A percentile compares a stretch with the other conserved stretches of the same genome.
These are phyloP conservation scores for Jackrogersella minutella DNA, from an alignment of 495 filamentous ascomycete genomes.

Conservation along the genomic window DNA sequence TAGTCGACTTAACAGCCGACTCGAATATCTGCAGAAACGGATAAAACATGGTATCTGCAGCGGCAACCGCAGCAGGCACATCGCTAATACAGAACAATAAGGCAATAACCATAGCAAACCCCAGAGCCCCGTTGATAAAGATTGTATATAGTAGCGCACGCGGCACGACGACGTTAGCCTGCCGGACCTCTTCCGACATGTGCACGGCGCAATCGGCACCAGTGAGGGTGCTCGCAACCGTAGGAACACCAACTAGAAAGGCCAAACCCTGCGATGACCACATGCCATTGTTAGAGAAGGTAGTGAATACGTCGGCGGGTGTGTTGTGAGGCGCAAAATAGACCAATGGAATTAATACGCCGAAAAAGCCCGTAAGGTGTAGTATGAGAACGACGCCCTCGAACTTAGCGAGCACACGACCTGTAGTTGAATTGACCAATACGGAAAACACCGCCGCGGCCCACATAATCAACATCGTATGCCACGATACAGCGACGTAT, in stretches of 20 bases:
- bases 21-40: slow-evolving; percentile 62
- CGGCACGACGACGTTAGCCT: slow-evolving; percentile 52
- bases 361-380: slow-evolving; percentile 62
- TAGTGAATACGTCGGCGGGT: slow-evolving; percentile 40
- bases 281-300: slow-evolving; percentile 56
- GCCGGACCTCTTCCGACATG: slow-evolving; percentile 64
- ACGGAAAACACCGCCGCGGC: slow-evolving; percentile 51
- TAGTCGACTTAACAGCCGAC: slow-evolving; percentile 51
- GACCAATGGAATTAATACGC: slow-evolving; percentile 58
- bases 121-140: slow-evolving; percentile 55
- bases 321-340: slow-evolving; percentile 54
- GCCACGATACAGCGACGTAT: slow-evolving; percentile 47
- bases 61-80: slow-evolving; percentile 48
- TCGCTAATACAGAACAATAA: slow-evolving; percentile 59
- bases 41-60: slow-evolving; percentile 42
- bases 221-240: slow-evolving; percentile 29
- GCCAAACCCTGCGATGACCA: slow-evolving; percentile 53
- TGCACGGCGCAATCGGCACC: slow-evolving; percentile 47
- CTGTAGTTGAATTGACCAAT: slow-evolving; percentile 54
- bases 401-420: slow-evolving; percentile 53
- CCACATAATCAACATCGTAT: slow-evolving; percentile 59
- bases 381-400: slow-evolving; percentile 58
- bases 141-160: slow-evolving; percentile 53
- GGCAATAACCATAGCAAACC: slow-evolving; percentile 60
- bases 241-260: slow-evolving; percentile 44